Base-by-base conservation (phyloP, 2,329 filamentous ascomycete genomes). In the Fusarium sororula region DNA sequence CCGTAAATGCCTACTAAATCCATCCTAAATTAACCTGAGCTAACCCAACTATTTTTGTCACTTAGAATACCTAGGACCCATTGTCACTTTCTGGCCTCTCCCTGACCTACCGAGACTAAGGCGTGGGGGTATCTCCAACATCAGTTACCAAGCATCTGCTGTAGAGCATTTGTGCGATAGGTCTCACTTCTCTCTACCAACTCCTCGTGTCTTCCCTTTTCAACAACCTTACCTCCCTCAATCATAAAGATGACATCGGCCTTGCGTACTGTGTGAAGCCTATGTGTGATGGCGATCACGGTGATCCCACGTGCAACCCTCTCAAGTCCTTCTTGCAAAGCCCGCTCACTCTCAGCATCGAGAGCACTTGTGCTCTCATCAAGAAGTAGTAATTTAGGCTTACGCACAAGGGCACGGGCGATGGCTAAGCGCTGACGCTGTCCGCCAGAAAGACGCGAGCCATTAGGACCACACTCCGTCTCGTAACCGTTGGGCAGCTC, bases 341-440 rank as follows among this genome's bases (percentile, higher is more conserved):
- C 82, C 11, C 85, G 84, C 57, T 94, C 92, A 56, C 89, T 92
- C 77, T 91, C 91, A 0, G 90, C 89, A 77, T 97, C 94, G 6
- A 97, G 85, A 7, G 92, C 92, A 47, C 90, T 93, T 0, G 94
- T 97, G 37, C 93, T 93, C 84, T 97, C 94, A 77, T 97, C 94
- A 2, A 97, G 86, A 44, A 97, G 88, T 24, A 97, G 82, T 3
- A 97, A 86, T 53, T 91, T 87, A 0, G 94, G 94, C 70, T 89
- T 87, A 1, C 94, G 88, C 6, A 95, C 87, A 6, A 96, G 85
- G 0, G 94, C 93, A 30, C 94, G 87, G 0, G 94, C 94, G 78
- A 97, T 95, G 1, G 91, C 91, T 20, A 97, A 82, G 2, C 94
- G 88, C 81, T 97, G 94, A 22, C 91, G 90, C 80, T 97, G 94